Percentiles rank a stretch among this genome's conserved stretches.
These are phyloP conservation scores for Pulveroboletus sp. DNA, from an alignment of 768 basidiomycete genomes.

Conservation along the genomic window DNA sequence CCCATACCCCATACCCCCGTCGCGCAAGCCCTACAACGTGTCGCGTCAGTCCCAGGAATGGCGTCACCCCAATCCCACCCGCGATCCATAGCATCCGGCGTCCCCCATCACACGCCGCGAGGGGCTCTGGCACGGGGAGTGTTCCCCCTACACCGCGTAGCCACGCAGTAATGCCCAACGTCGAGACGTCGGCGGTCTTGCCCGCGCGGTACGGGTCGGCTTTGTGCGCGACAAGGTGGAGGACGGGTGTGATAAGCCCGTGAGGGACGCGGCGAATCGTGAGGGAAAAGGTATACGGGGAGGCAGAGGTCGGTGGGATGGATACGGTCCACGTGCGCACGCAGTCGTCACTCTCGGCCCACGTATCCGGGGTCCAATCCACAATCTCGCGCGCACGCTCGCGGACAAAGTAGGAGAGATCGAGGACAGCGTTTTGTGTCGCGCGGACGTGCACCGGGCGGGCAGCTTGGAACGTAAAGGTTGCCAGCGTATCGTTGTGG, in stretches of 20 bases:
- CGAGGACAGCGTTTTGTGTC: constrained; percentile 56
- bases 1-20: constrained; percentile 25
- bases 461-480: constrained; percentile 49
- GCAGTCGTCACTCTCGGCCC: constrained; percentile 63
- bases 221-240: constrained; percentile 49
- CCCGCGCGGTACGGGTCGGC: constrained; percentile 40
- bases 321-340: constrained; percentile 68
- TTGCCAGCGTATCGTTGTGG: constrained; percentile 49
- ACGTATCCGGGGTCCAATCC: too few relatives aligned
- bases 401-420: constrained; percentile 51
- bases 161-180: constrained; percentile 39
- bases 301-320: background rate
- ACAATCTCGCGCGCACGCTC: too few relatives aligned
- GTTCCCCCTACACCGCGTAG: constrained; percentile 54
- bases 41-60: constrained; percentile 44
- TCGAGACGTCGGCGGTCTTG: constrained; percentile 37
- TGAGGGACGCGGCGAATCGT: constrained; percentile 59
- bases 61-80: constrained; percentile 66
- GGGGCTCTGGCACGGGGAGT: too few relatives aligned
- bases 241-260: constrained; percentile 51
- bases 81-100: constrained; percentile 54
- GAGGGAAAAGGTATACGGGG: constrained; percentile 33
- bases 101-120: too few relatives aligned
- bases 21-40: constrained; percentile 39
- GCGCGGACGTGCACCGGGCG: constrained; percentile 34